A percentile compares a stretch with the other conserved stretches of the same genome.
phyloP scores from a whole-genome alignment of 106 monocot genomes.

The Triglochin maritima region DNA sequence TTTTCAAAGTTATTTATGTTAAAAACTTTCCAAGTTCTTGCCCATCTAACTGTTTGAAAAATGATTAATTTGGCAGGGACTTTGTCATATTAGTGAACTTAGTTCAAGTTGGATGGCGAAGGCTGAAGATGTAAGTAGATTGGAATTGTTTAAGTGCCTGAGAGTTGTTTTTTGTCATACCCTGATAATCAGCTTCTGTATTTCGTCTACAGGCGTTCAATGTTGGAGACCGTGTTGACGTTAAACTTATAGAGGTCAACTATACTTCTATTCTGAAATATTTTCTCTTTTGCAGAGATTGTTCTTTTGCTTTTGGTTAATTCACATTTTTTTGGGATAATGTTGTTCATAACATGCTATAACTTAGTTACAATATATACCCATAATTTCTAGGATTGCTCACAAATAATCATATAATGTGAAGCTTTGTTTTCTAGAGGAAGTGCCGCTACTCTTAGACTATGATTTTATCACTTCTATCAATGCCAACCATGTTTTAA shows the following conservation, averaged over 20 bases:
- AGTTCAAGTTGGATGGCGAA: slow-evolving; percentile 83
- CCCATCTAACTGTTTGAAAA: neutral
- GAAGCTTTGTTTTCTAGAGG: no score
- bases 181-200: slow-evolving; percentile 2
- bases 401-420: neutral
- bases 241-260: slow-evolving; percentile 88
- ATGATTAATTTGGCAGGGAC: slow-evolving; percentile 42
- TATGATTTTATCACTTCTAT: no score
- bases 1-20: no score
- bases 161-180: neutral
- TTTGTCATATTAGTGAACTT: slow-evolving; percentile 96
- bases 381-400: neutral
- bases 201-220: slow-evolving; percentile 51
- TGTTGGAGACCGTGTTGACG: slow-evolving; percentile 81
- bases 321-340: neutral
- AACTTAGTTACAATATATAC: neutral
- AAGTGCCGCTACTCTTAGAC: no score
- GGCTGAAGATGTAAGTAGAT: slow-evolving; percentile 72
- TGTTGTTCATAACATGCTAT: neutral
- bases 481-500: no score
- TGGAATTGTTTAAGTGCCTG: neutral
- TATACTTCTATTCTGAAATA: neutral
- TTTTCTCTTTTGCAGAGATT: slow-evolving; percentile 4
- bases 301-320: neutral
- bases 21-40: no score